Evolutionary conservation across 768 basidiomycete genomes (phyloP), one percentile per base, ranked within the genome.

Genomic region (Auriscalpium microsporum): DNA sequence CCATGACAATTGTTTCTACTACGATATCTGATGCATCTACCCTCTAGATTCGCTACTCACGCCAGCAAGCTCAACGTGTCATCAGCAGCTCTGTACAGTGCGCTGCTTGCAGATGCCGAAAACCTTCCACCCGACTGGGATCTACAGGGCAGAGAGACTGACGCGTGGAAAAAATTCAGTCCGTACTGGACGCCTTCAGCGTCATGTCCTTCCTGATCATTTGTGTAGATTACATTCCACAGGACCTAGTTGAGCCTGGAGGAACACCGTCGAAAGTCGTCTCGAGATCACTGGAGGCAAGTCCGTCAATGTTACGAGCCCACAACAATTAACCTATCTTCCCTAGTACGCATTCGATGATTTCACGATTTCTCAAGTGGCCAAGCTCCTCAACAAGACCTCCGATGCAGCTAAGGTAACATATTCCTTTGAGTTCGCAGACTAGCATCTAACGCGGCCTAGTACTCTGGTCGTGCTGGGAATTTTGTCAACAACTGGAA

Each of bases 401-500:
- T 69, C 65, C 8, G 83, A 84, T 63, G 74, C 69, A 10, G 62
- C 65, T 36, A 84, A 84, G 73, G 82, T 81, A 59, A 1, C 42
- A 42, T 50, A 40, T 21, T 45, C 13, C 42, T 21, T 40, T 47
- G 40, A 19, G 50, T 11, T 21, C 28, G 23, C 28, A 19, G 28
- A n/a, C 1, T 10, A 1, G 19, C 17, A 5, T 28, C 28, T 28
- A 7, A 28, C 7, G 28, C 28, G 28, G 28, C 28, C 28, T 44
- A 84, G 83, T 84, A 83, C 56, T 64, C 75, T 7, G 58, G 70
- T 59, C 77, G 82, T 8, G 77, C 81, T 5, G 72, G 73, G 16
- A 83, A 84, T 64, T 84, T 78, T 59, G 62, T 65, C 44, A 82
- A 85, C 54, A 75, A 78, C 21, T 83, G 82, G 82, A 82, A 85